Evolutionary conservation across 2,329 filamentous ascomycete genomes (phyloP).

Genomic region (Conoideocrella luteorostrata): DNA sequence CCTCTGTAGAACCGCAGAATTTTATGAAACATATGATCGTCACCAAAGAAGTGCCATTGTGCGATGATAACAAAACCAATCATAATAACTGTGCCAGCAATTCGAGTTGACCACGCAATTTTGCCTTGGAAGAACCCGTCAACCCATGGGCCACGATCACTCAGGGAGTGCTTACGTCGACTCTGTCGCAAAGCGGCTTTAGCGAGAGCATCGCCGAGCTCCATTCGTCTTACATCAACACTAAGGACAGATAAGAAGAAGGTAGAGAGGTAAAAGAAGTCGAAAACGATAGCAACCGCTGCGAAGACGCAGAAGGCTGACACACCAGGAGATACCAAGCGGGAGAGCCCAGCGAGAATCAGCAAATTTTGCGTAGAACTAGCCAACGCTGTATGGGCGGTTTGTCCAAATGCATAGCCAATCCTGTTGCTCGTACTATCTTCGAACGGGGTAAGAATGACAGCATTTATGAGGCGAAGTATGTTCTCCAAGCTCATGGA

Average conservation of each 20-base stretch:
- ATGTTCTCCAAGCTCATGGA: constrained; percentile 74
- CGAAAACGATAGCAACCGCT: constrained; percentile 66
- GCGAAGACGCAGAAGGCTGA: constrained; percentile 72
- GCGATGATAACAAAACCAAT: constrained; percentile 65
- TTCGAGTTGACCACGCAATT: constrained; percentile 62
- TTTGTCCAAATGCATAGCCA: constrained; percentile 66
- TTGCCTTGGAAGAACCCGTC: constrained; percentile 58
- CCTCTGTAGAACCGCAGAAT: constrained; percentile 19
- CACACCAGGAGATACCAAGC: constrained; percentile 61
- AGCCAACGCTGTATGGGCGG: constrained; percentile 61
- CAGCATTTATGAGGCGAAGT: constrained; percentile 70
- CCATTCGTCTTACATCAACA: constrained; percentile 69
- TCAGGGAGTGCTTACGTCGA: constrained; percentile 18
- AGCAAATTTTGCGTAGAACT: constrained; percentile 63
- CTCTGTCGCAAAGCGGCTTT: constrained; percentile 43
- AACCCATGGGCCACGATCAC: constrained; percentile 39
- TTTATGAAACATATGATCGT: constrained; percentile 36
- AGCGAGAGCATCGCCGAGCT: constrained; percentile 66
- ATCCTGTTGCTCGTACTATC: constrained; percentile 63
- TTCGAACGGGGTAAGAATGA: constrained; percentile 64
- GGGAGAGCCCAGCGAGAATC: constrained; percentile 60
- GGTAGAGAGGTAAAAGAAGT: constrained; percentile 71
- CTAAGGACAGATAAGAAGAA: constrained; percentile 76
- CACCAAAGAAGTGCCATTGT: constrained; percentile 72
- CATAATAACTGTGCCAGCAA: constrained; percentile 68